Percentiles rank a stretch among this genome's conserved stretches.
Conservation (phyloP, 495 filamentous ascomycete genomes). For the Neurospora hispaniola region DNA sequence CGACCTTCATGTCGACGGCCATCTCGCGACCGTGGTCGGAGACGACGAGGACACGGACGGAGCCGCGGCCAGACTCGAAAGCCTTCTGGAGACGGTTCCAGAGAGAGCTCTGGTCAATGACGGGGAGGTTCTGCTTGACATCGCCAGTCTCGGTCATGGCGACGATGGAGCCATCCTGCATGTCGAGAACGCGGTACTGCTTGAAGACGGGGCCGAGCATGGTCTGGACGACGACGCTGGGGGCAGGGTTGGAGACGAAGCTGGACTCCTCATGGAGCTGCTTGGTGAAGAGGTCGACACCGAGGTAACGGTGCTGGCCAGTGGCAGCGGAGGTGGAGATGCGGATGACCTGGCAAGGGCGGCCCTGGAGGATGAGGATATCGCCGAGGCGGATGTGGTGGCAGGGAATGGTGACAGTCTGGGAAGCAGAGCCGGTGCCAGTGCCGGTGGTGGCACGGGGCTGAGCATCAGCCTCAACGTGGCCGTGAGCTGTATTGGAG, state of each 20-base stretch:
- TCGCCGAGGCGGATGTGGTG: slow-evolving; percentile 99
- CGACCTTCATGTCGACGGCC: slow-evolving; percentile 97
- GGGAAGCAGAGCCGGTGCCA: slow-evolving; percentile 26
- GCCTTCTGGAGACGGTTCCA: slow-evolving; percentile 70
- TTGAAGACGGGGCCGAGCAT: slow-evolving; percentile 99
- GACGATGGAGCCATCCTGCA: slow-evolving; percentile 66
- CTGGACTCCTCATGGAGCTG: slow-evolving; percentile 98
- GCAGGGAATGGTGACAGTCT: slow-evolving; percentile 96
- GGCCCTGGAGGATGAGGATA: slow-evolving; percentile 96
- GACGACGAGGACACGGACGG: slow-evolving; percentile 90
- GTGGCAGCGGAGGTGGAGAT: slow-evolving; percentile 97
- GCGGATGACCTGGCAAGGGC: slow-evolving; percentile 99
- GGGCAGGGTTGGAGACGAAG: slow-evolving; percentile 92
- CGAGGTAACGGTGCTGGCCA: slow-evolving; percentile 98
- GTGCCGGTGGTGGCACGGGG: slow-evolving; percentile 22
- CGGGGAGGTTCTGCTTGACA: slow-evolving; percentile 90
- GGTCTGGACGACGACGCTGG: slow-evolving; percentile 95
- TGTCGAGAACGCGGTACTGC: slow-evolving; percentile 98
- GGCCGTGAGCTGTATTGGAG: slow-evolving; percentile 36
- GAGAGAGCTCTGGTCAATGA: slow-evolving; percentile 87
- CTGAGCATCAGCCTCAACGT: slow-evolving; percentile 42
- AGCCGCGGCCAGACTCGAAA: slow-evolving; percentile 87
- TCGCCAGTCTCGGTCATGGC: slow-evolving; percentile 60
- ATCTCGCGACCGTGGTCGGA: slow-evolving; percentile 89
- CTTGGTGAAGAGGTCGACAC: slow-evolving; percentile 98